Base-by-base conservation (phyloP, 2,329 filamentous ascomycete genomes). In the Elsinoe batatas region DNA sequence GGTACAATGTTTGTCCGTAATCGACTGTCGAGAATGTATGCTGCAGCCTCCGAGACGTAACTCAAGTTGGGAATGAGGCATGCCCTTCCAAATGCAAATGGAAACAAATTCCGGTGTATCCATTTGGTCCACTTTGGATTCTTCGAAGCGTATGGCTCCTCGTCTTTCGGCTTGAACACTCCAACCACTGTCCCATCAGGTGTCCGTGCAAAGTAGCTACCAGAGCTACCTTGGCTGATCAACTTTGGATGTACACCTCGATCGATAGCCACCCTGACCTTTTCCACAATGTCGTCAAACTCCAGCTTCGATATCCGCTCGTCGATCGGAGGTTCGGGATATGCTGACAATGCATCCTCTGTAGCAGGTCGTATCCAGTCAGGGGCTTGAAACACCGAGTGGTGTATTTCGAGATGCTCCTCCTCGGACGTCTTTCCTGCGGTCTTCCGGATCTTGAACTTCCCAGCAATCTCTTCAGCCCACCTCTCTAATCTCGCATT, bases 101-200 rank as follows among this genome's bases (percentile, higher is more conserved):
- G 93, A 64, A 98, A 97, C 61, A 98, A 69, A 69, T 98, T 98
- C 61, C 93, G 80, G 70, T 98, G 93, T 74, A 98, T 91, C 93
- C 93, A 98, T 72, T 98, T 98, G 64, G 94, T 97, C 91, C 91
- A 97, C 70, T 98, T 98, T 5, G 93, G 93, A 67, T 98, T 98
- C 63, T 89, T 87, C 32, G 88, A 93, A 1, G 93, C 93, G 67
- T 96, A 98, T 0, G 93, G 93, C 70, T 98, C 94, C 73, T 98
- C 93, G 64, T 98, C 93, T 72, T 98, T 98, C 40, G 93, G 93
- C 70, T 98, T 98, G 74, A 98, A 98, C 3, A 98, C 93, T 35
- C 91, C 93, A 3, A 98, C 89, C 13, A 96, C 88, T 74, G 95
- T 96, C 53, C 93, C 93, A 56, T 91, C 85, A 1, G 81, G 81